These are phyloP conservation scores for Leavenworthia alabamica DNA, from an alignment of 345 rosid genomes.

Conservation along the genomic window DNA sequence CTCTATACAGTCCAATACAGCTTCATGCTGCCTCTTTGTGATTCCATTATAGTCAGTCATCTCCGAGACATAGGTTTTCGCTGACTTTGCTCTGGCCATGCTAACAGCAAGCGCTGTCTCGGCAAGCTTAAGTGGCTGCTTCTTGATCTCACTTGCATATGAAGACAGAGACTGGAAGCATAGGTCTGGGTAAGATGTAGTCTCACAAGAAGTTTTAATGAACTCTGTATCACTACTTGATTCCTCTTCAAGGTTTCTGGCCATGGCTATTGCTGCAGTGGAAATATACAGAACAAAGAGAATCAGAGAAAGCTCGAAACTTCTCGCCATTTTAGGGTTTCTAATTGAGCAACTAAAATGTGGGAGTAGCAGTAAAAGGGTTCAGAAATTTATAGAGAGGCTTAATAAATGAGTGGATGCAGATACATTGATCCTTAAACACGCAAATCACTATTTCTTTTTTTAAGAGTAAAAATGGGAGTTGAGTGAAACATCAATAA, in stretches of 20 bases:
- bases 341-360: not conserved
- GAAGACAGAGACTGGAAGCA: constrained; percentile 62
- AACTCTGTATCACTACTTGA: constrained; percentile 31
- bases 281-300: constrained; percentile 19
- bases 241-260: constrained; percentile 30
- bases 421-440: constrained; percentile 17
- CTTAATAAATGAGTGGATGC: constrained; percentile 8
- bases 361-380: constrained; percentile 11
- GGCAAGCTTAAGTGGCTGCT: constrained; percentile 53
- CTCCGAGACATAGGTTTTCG: constrained; percentile 49
- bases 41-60: constrained; percentile 48
- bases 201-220: constrained; percentile 51
- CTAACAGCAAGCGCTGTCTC: constrained; percentile 74
- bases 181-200: constrained; percentile 53
- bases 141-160: constrained; percentile 52
- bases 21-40: constrained; percentile 49
- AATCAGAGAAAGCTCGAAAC: constrained; percentile 13
- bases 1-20: constrained; percentile 62
- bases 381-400: constrained; percentile 14
- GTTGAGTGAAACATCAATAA: constrained; percentile 27
- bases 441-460: not conserved
- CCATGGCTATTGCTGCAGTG: constrained; percentile 23
- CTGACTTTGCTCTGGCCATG: constrained; percentile 44
- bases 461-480: constrained; percentile 1
- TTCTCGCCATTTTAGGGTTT: constrained; percentile 19